Percentiles rank a stretch among this genome's conserved stretches.
Evolutionary conservation across 2,329 filamentous ascomycete species (phyloP).

Genomic region (Trichoderma harzianum): DNA sequence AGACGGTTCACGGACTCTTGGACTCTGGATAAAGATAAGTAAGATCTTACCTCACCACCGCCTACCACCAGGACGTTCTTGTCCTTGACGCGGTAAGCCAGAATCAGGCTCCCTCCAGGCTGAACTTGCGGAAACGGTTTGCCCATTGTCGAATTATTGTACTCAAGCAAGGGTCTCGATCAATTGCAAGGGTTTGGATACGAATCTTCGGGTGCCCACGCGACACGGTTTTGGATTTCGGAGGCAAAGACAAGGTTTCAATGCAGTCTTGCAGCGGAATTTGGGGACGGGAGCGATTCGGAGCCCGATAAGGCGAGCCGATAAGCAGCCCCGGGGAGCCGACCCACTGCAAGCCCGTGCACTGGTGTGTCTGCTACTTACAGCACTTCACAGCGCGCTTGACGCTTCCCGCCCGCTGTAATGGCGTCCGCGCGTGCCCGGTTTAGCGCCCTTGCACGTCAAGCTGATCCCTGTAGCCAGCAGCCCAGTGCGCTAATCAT

Average conservation of each 20-base stretch:
- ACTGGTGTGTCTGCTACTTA: neutral
- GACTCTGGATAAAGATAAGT: neutral
- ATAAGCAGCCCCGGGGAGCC: neutral
- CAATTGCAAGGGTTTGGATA: slow-evolving; percentile 12
- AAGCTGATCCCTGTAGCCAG: slow-evolving; percentile 3
- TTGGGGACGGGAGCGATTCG: neutral
- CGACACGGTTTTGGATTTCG: slow-evolving; percentile 1
- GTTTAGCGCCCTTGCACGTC: neutral
- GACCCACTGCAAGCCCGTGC: neutral
- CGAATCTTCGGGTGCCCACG: neutral
- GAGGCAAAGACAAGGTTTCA: neutral
- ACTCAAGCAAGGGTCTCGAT: neutral
- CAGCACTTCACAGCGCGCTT: neutral
- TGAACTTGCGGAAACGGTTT: slow-evolving; percentile 73
- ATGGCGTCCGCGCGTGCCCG: neutral
- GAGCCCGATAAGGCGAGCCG: neutral
- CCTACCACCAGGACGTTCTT: slow-evolving; percentile 91
- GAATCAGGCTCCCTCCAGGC: slow-evolving; percentile 85
- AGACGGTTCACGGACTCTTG: neutral
- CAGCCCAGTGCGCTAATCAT: neutral
- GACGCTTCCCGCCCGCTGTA: neutral
- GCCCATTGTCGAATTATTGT: slow-evolving; percentile 28
- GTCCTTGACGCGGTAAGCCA: slow-evolving; percentile 91
- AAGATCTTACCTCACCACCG: slow-evolving; percentile 74
- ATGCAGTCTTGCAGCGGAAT: neutral